Base-by-base conservation (phyloP, 176 grass and related monocot genomes). In the Olyra latifolia region DNA sequence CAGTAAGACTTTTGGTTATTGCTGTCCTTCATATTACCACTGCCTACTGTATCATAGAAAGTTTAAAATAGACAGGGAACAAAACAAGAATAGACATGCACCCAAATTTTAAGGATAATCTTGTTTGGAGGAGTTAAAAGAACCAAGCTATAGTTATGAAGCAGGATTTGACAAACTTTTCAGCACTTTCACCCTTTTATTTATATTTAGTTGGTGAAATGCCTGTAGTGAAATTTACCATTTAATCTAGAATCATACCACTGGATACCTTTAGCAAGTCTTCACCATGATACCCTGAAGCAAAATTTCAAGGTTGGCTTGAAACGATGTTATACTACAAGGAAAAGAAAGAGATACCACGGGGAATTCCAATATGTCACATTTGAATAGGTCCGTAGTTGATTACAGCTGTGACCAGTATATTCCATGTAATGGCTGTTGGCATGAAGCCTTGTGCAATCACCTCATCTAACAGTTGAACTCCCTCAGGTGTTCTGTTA, bases 371-470 rank as follows among this genome's bases (percentile, higher is more conserved):
- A 56, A 85, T 20, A 60, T 13, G 25, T 93, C 80, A 91, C 59
- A 79, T 67, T 72, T 83, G 82, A 76, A 86, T 74, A 62, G 80
- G 80, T 15, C 81, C 86, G 64, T 85, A 87, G 63, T 83, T 90
- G 48, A 90, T 91, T 46, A 96, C 88, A 86, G 86, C 87, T 84
- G 71, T 89, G 75, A 99, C 88, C 77, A 99, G 80, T 90, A 93
- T 93, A 82, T 74, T 91, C 97, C 97, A 99, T n/a, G 93, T 96
- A 79, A 99, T 87, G 71, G 48, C 43, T 77, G 86, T 93, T 82
- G 97, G 97, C 44, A 80, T 76, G 75, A 91, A 87, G 41, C 91
- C 92, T 85, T 7, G 43, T 79, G 79, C 82, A 72, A 96, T 41
- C 42, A 90, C 75, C 62, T 96, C 93, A 74, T 89, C 74, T 62